A percentile compares a stretch with the other conserved stretches of the same genome.
Conservation (phyloP, 805 yeast species). For the Debaryomyces tyrocola region DNA sequence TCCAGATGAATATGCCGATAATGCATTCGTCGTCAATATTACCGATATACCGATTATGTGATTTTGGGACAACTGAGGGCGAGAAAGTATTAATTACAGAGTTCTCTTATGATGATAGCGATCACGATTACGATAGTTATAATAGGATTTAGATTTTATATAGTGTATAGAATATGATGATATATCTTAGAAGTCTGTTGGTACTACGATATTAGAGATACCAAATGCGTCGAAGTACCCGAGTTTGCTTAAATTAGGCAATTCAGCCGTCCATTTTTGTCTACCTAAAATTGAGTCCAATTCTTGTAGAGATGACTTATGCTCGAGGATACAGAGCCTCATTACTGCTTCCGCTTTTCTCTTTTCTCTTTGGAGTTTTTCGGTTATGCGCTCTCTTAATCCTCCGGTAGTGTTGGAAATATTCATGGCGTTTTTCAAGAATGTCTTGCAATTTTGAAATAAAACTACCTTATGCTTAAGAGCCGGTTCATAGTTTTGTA, state of each 20-base stretch:
- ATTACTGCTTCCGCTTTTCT: conserved; percentile 45
- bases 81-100: no score
- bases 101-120: no score
- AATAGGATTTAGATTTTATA: no score
- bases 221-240: conserved; percentile 28
- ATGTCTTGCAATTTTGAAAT: conserved; percentile 38
- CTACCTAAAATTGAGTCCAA: conserved; percentile 32
- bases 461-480: conserved; percentile 29
- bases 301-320: conserved; percentile 28
- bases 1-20: conserved; percentile 22
- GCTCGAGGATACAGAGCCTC: conserved; percentile 47
- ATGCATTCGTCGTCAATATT: conserved; percentile 24
- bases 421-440: conserved; percentile 47
- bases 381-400: conserved; percentile 46
- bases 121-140: no score
- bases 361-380: conserved; percentile 42
- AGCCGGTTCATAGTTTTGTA: conserved; percentile 29
- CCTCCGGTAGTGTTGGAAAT: conserved; percentile 51
- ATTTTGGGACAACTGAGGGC: neutral
- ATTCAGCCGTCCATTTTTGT: conserved; percentile 28
- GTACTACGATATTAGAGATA: conserved; percentile 6
- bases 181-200: conserved; percentile 1
- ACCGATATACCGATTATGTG: conserved; percentile 29
- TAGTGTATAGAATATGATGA: neutral
- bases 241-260: conserved; percentile 20